A percentile compares a stretch with the other conserved stretches of the same genome.
phyloP scores from a whole-genome alignment of 2,329 filamentous ascomycete species.

The Scleromitrula shiraiana region DNA sequence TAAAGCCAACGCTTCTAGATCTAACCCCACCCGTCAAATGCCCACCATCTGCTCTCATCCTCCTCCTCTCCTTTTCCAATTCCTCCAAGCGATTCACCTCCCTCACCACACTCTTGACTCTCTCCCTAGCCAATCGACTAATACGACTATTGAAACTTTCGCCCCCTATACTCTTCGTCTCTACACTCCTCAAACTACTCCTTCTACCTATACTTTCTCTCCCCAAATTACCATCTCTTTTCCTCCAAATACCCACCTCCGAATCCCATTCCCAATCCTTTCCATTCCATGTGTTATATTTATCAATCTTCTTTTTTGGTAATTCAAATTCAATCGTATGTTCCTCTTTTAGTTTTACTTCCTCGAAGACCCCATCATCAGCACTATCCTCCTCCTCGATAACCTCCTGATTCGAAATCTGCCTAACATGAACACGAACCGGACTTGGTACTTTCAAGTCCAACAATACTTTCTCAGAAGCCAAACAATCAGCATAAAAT shows the following conservation, averaged over 20 bases:
- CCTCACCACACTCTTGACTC: slow-evolving; percentile 1
- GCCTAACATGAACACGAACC: slow-evolving; percentile 1
- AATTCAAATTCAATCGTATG: too few relatives aligned
- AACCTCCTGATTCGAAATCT: not conserved
- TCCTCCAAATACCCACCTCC: slow-evolving; percentile 12
- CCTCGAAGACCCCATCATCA: too few relatives aligned
- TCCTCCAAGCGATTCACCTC: slow-evolving; percentile 9
- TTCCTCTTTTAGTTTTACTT: not conserved
- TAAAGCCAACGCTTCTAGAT: not conserved
- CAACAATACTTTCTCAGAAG: too few relatives aligned
- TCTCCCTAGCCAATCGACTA: not conserved
- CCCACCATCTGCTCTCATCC: not conserved
- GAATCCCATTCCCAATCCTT: slow-evolving; percentile 24
- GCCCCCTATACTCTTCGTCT: not conserved
- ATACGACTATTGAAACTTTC: not conserved
- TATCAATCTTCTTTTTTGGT: slow-evolving; percentile 17
- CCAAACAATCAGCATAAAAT: slow-evolving; percentile 25
- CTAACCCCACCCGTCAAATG: slow-evolving; percentile 1
- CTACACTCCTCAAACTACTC: not conserved
- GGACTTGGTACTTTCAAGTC: not conserved
- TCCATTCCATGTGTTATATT: slow-evolving; percentile 25
- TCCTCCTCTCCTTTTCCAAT: slow-evolving; percentile 9
- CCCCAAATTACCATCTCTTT: slow-evolving; percentile 1
- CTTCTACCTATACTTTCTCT: slow-evolving; percentile 3
- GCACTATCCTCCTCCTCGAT: not conserved